Conservation (phyloP, 2,329 filamentous ascomycete species). For the Huntiella decipiens region DNA sequence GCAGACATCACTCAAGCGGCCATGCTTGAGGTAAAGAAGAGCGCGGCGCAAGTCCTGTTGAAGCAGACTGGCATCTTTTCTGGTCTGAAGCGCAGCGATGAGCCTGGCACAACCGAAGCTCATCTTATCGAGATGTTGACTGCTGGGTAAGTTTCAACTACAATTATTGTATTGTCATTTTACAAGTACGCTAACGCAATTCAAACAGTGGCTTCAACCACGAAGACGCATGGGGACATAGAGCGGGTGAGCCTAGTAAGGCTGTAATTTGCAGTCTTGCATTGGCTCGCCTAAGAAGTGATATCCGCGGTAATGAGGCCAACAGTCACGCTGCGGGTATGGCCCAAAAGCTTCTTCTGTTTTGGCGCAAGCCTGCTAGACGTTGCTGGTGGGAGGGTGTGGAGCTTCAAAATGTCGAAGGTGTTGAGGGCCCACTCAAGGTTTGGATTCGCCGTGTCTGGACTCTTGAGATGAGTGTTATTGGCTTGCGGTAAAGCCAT, state of each 20-base stretch:
- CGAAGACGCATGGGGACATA: conserved; percentile 87
- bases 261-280: conserved; percentile 95
- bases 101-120: conserved; percentile 89
- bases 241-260: conserved; percentile 94
- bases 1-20: conserved; percentile 68
- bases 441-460: conserved; percentile 97
- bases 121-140: conserved; percentile 99
- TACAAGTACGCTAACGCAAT: conserved; percentile 11
- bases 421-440: conserved; percentile 79
- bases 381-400: conserved; percentile 99
- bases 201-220: conserved; percentile 72
- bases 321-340: conserved; percentile 74
- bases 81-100: conserved; percentile 82
- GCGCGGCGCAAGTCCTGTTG: conserved; percentile 69
- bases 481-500: conserved; percentile 47
- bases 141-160: conserved; percentile 52
- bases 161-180: neutral
- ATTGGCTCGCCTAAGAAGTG: conserved; percentile 76
- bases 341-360: conserved; percentile 92
- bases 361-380: conserved; percentile 92
- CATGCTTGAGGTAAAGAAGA: conserved; percentile 93
- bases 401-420: conserved; percentile 73
- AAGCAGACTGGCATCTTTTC: conserved; percentile 91
- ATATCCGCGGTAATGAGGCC: conserved; percentile 64
- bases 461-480: conserved; percentile 96